Conservation (phyloP, 23 red algal species). For the Gracilaria gracilis region DNA sequence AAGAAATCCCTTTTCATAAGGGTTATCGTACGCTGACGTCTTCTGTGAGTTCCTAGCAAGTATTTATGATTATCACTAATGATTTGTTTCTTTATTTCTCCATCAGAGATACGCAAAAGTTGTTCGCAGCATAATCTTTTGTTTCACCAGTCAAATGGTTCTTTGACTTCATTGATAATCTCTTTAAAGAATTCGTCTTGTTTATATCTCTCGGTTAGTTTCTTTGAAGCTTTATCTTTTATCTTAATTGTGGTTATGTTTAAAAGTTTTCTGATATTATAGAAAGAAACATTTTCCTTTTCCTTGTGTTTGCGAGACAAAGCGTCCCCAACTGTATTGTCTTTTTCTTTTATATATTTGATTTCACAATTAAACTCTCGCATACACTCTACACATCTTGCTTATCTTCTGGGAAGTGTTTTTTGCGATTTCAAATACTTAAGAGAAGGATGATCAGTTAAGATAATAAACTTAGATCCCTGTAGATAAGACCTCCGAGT, state of each 20-base stretch:
- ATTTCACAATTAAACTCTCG: slow-evolving; percentile 21
- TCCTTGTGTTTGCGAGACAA: slow-evolving; percentile 13
- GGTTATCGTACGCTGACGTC: slow-evolving; percentile 11
- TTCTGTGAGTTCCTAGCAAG: slow-evolving; percentile 9
- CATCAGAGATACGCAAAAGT: slow-evolving; percentile 14
- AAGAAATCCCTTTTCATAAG: slow-evolving; percentile 36
- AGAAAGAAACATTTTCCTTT: slow-evolving; percentile 4
- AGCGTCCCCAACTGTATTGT: slow-evolving; percentile 26
- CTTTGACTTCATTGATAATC: not conserved
- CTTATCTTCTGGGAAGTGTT: slow-evolving; percentile 2
- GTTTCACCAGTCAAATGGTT: slow-evolving; percentile 13
- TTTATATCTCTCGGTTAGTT: not conserved
- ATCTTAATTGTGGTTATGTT: not conserved
- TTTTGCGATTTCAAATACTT: slow-evolving; percentile 44
- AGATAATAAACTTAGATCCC: slow-evolving; percentile 20
- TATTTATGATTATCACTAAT: slow-evolving; percentile 27
- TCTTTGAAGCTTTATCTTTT: not conserved
- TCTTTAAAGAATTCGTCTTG: slow-evolving; percentile 34
- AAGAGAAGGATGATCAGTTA: slow-evolving; percentile 25
- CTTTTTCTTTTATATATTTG: slow-evolving; percentile 57
- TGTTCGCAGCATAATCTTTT: slow-evolving; percentile 15
- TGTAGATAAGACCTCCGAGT: slow-evolving; percentile 53
- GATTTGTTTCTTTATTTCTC: slow-evolving; percentile 5
- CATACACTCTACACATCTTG: slow-evolving; percentile 13
- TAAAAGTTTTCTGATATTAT: slow-evolving; percentile 16